These are phyloP conservation scores for Pseudocercospora crystallina DNA, from an alignment of 2,329 filamentous ascomycete genomes.

Conservation along the genomic window DNA sequence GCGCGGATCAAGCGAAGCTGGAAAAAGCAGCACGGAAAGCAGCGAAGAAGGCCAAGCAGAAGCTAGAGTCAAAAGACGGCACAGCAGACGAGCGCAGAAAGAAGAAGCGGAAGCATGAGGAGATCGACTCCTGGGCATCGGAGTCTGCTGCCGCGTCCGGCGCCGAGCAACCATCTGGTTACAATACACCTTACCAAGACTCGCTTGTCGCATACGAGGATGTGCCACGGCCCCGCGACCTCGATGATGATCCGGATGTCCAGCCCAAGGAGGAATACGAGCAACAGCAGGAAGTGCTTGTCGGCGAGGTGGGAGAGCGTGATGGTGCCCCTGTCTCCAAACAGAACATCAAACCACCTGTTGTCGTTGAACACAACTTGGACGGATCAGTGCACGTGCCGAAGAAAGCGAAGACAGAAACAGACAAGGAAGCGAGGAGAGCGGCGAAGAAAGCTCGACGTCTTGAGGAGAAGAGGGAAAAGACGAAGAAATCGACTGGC, in stretches of 20 bases:
- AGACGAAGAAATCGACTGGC: not conserved
- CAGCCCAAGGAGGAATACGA: constrained; percentile 47
- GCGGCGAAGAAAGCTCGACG: constrained; percentile 56
- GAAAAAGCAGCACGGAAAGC: constrained; percentile 17
- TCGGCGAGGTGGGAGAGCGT: constrained; percentile 43
- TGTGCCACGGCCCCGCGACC: constrained; percentile 16
- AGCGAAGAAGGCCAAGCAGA: constrained; percentile 16
- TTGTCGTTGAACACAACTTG: constrained; percentile 25
- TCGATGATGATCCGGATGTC: constrained; percentile 30
- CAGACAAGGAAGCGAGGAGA: constrained; percentile 55
- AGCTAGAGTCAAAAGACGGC: constrained; percentile 18
- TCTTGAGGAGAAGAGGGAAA: constrained; percentile 42
- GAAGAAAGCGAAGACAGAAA: constrained; percentile 24
- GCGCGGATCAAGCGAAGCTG: constrained; percentile 7
- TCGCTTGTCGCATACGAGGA: constrained; percentile 11
- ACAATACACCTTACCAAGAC: constrained; percentile 14
- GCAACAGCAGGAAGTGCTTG: constrained; percentile 39
- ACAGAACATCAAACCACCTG: constrained; percentile 35
- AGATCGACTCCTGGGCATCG: constrained; percentile 26
- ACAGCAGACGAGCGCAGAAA: constrained; percentile 8
- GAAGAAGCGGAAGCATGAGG: constrained; percentile 22
- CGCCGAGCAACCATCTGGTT: not conserved
- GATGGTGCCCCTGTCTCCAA: constrained; percentile 28
- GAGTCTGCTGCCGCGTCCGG: constrained; percentile 5
- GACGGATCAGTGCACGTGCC: constrained; percentile 20